Base-by-base conservation (phyloP, 768 basidiomycete genomes). In the Russula compacta region DNA sequence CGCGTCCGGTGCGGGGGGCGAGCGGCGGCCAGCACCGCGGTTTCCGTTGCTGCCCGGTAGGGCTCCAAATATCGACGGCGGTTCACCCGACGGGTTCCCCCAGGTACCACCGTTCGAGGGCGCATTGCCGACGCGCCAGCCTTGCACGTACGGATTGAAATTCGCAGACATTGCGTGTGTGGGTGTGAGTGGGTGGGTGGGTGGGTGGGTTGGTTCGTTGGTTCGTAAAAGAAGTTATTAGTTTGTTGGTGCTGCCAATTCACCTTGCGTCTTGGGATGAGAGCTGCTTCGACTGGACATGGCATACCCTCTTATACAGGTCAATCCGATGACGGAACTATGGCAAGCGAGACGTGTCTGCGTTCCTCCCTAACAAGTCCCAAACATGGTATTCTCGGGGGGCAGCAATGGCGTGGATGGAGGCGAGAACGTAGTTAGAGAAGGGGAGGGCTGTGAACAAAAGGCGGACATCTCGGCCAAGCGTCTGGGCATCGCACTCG, bases 121-220 rank as follows among this genome's bases (percentile, higher is more conserved):
- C n/a, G 53, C 44, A 12, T 56, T 64, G 7, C 56, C 56, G 36
- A 49, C 40, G 38, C 48, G 56, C 66, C 66, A 66, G 53, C 60
- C 64, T 50, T 66, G 66, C 4, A 66, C 64, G 46, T 55, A 61
- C 6, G 66, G 66, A 24, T 66, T 66, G 58, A 66, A 66, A 44
- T 63, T 46, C 21, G 63, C 50, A 1, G 62, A 64, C 63, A 64
- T 64, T 42, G 48, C 21, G 14, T 5, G 8, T 32, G 53, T 54
- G 17, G 49, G 6, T 2, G n/a, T n/a, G 6, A 17, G n/a, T 19
- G 36, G 6, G 43, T 29, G 24, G 3, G 24, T 29, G 24, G 8
- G 43, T 19, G 43, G 17, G 7, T n/a, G n/a, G 6, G 6, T 15
- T 19, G 17, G 43, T n/a, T 19, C 10, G 6, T 43, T 19, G n/a